Conservation (phyloP, 805 yeast species). For the Candida pseudofarinosa region DNA sequence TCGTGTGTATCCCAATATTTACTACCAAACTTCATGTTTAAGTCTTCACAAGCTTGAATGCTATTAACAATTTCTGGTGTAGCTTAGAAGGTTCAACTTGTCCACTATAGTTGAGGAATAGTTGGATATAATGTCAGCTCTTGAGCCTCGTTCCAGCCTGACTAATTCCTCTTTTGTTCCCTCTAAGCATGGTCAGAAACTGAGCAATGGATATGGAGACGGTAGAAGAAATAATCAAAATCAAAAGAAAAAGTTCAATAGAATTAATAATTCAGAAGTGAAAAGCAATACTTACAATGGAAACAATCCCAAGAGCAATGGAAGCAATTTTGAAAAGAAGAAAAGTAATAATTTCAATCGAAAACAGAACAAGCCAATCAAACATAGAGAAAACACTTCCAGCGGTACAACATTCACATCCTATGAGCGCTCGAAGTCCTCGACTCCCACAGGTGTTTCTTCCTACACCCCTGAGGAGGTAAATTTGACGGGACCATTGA, state of each 20-base stretch:
- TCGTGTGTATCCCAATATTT: background rate
- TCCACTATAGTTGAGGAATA: background rate
- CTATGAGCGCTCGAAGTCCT: background rate
- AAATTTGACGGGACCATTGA: conserved; percentile 25
- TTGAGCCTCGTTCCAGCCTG: conserved; percentile 11
- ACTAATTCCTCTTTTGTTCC: conserved; percentile 5
- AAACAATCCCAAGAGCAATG: background rate
- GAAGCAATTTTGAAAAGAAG: background rate
- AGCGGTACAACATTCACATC: background rate
- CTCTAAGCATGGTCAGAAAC: conserved; percentile 6
- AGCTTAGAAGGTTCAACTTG: background rate
- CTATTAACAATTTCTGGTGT: background rate
- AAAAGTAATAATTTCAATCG: conserved; percentile 1
- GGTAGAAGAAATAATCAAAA: conserved; percentile 2
- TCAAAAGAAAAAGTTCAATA: conserved; percentile 1
- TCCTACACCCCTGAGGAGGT: conserved; percentile 17
- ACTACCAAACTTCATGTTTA: background rate
- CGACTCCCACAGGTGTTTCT: conserved; percentile 14
- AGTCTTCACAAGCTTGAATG: background rate
- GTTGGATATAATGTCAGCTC: conserved; percentile 12
- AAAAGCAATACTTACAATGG: background rate
- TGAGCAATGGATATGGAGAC: conserved; percentile 8
- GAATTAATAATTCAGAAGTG: conserved; percentile 2
- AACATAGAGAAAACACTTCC: background rate
- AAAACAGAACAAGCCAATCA: background rate